These are phyloP conservation scores for Oemleria cerasiformis DNA, from an alignment of 306 rosid genomes.

Conservation along the genomic window DNA sequence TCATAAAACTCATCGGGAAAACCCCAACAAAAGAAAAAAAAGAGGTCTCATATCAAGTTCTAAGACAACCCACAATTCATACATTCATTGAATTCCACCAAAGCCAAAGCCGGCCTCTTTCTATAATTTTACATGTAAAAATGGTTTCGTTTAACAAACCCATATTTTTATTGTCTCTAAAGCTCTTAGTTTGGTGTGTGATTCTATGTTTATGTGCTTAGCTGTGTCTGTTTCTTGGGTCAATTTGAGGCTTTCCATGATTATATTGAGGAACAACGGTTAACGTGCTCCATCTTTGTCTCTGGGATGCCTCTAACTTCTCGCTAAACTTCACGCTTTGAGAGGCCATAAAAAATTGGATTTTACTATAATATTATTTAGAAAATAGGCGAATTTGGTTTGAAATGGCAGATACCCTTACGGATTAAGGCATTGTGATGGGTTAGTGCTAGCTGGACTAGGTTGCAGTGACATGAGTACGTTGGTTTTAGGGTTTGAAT, in stretches of 20 bases:
- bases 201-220: conserved; percentile 49
- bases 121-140: conserved; percentile 26
- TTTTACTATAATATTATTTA: too few species aligned
- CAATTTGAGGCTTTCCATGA: conserved; percentile 51
- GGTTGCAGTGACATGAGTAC: too few species aligned
- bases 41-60: conserved; percentile 31
- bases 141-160: conserved; percentile 33
- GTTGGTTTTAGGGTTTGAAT: too few species aligned
- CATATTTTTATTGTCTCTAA: not conserved
- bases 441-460: too few species aligned
- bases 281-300: conserved; percentile 81
- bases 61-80: conserved; percentile 24
- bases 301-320: conserved; percentile 34
- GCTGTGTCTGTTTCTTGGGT: conserved; percentile 56
- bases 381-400: too few species aligned
- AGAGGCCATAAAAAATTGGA: conserved; percentile 49
- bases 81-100: conserved; percentile 36
- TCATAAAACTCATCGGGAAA: conserved; percentile 3
- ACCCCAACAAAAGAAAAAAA: conserved; percentile 10
- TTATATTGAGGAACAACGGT: conserved; percentile 43
- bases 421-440: too few species aligned
- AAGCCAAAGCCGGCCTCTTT: conserved; percentile 31
- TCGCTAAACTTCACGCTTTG: conserved; percentile 72
- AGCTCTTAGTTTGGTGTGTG: conserved; percentile 25
- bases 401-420: too few species aligned